Percentiles rank a stretch among this genome's conserved stretches.
Evolutionary conservation across 441 rosid genomes (phyloP).

Genomic region (Adansonia rubrostipa): DNA sequence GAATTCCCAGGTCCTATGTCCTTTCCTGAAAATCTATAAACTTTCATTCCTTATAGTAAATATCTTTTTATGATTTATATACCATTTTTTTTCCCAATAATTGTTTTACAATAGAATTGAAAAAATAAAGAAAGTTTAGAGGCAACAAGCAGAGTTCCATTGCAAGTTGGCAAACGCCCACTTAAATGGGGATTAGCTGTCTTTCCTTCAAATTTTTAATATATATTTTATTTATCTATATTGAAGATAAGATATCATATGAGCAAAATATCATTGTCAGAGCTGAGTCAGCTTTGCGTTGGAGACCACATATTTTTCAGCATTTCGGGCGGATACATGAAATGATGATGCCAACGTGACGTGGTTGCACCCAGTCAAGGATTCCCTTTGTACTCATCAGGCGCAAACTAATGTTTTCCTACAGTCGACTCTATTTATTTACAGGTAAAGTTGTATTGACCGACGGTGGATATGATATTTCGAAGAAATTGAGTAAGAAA

Average conservation of each 20-base stretch:
- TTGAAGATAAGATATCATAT: neutral
- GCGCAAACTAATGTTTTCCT: neutral
- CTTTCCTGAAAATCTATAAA: conserved; percentile 42
- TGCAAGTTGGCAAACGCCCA: neutral
- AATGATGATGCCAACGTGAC: neutral
- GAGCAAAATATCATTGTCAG: neutral
- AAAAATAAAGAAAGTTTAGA: neutral
- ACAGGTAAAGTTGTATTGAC: neutral
- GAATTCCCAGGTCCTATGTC: conserved; percentile 49
- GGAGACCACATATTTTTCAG: neutral
- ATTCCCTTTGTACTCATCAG: neutral
- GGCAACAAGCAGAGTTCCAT: neutral
- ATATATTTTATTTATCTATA: neutral
- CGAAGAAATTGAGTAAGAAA: no score
- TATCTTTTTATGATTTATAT: neutral
- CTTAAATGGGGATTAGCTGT: conserved; percentile 5
- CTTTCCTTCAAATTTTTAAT: neutral
- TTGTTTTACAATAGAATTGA: neutral
- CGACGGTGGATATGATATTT: no score
- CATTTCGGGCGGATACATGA: no score
- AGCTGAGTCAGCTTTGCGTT: conserved; percentile 6
- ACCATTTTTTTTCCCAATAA: neutral
- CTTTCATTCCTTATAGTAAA: neutral
- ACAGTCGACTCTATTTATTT: neutral
- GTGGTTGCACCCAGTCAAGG: neutral